Evolutionary conservation across 495 filamentous ascomycete species (phyloP).

Genomic region (Trichoderma virens): DNA sequence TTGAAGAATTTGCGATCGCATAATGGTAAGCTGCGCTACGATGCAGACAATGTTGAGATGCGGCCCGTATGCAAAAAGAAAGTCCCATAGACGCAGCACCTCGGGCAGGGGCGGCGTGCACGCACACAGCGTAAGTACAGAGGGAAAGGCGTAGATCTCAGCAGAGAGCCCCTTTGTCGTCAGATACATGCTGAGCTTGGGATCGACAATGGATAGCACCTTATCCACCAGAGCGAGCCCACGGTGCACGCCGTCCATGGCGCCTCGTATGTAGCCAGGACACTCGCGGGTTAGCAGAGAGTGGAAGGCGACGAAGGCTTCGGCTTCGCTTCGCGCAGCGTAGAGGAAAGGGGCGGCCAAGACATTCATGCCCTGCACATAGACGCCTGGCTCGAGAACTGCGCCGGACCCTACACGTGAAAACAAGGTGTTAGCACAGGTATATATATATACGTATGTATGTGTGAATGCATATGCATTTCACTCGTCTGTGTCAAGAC

Average conservation of each 20-base stretch:
- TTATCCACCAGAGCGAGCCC: constrained; percentile 86
- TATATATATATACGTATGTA: neutral
- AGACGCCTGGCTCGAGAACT: constrained; percentile 62
- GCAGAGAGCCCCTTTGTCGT: constrained; percentile 79
- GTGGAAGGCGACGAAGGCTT: constrained; percentile 88
- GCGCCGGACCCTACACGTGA: constrained; percentile 16
- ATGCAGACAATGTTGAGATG: constrained; percentile 96
- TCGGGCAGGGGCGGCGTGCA: constrained; percentile 96
- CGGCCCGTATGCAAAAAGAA: constrained; percentile 88
- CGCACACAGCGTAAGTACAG: constrained; percentile 87
- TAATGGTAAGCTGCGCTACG: constrained; percentile 87
- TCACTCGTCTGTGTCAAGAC: no score
- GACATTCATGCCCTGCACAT: constrained; percentile 99
- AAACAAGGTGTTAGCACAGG: neutral
- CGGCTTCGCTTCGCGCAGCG: constrained; percentile 85
- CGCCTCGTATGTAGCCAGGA: constrained; percentile 87
- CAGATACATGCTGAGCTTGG: constrained; percentile 75
- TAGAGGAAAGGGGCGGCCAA: constrained; percentile 96
- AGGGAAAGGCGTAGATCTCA: constrained; percentile 96
- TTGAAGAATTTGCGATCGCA: constrained; percentile 72
- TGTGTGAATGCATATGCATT: no score
- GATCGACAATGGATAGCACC: constrained; percentile 81
- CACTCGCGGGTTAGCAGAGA: constrained; percentile 82
- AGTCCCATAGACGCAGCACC: constrained; percentile 95
- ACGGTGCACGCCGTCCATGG: constrained; percentile 95